Base-by-base conservation (phyloP, 2,329 filamentous ascomycete genomes). In the Canariomyces notabilis region DNA sequence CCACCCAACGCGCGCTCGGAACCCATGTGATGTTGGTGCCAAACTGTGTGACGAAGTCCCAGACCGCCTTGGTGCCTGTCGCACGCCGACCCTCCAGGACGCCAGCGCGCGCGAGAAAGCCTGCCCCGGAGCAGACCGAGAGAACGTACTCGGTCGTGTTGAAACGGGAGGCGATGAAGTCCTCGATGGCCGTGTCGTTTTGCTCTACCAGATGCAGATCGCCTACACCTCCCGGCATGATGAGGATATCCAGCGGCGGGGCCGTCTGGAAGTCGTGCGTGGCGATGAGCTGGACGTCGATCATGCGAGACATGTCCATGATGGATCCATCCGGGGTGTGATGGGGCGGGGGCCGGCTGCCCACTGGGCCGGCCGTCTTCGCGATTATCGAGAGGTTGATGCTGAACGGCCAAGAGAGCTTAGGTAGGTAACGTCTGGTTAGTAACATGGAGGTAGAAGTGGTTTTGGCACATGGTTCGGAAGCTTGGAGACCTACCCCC, bases 21-120 rank as follows among this genome's bases (percentile, higher is more conserved):
- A 74, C 62, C 76, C 76, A 80, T 0, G 68, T 57, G 2, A 76
- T 70, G 2, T 65, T 58, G 0, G 63, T 59, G 5, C 69, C 63
- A 15, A 62, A 51, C 4, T 57, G 51, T 5, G 62, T 67, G 4
- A 69, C 67, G 45, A 51, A 60, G 2, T 49, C 51, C 56, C 60
- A 66, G 1, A 58, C 49, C 2, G 52, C 42, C 57, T 80, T 80
- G 57, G 79, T 80, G 9, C 70, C 75, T 11, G 77, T 80, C 2
- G 76, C 77, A 2, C 64, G 62, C 40, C 64, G 65, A 1, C 72
- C 70, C 34, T 77, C 64, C n/a, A 81, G 58, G 5, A 77, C 51
- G 0, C 75, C 75, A 0, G 74, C 66, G n/a, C 63, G 61, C 0
- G 76, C 76, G 0, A 74, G 60, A 11, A 75, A 57, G 9, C 67